Evolutionary conservation across 352 stramenopile species (phyloP), one percentile per base, ranked within the genome.

Genomic region (Blastocystis sp.): DNA sequence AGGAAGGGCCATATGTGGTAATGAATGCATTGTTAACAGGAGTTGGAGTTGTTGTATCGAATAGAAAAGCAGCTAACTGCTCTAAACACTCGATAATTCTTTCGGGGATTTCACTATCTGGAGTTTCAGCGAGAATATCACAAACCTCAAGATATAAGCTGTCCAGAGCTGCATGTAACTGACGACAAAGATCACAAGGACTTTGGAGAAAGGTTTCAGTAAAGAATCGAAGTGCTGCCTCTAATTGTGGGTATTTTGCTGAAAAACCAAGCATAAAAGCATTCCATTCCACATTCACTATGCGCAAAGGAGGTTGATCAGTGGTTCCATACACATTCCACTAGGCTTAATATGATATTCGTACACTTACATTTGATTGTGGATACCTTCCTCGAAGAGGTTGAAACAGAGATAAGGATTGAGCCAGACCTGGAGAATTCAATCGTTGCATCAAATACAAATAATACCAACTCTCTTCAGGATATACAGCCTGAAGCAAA

Each of bases 1-100:
- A 74, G 0, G 27, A 19, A 21, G 24, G 29, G 24, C n/a, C 63
- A 43, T 74, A 74, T 24, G 9, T 19, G 27, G 27, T 21, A 46
- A 74, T 37, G 63, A 74, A 74, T 21, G 21, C 32, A n/a, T 27
- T 49, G 63, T 74, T 74, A n/a, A 43, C 32, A 21, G 54, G 54
- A 61, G 63, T 54, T 21, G 5, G 11, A 5, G 35, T 21, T 12
- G 63, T 54, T n/a, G 63, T 9, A 21, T 49, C 16, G 32, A 74
- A 74, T 9, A 74, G 6, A 21, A 16, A 27, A 43, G 35, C 42
- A 27, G 27, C 63, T 37, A 74, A n/a, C 29, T 52, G 14, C 14
- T 24, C 14, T 43, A 74, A 43, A 27, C 24, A 43, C 11, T 24
- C 4, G 1, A 46, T n/a, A 7, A 46, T 37, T 12, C 49, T 43